Base-by-base conservation (phyloP, 306 rosid species). In the Vicia sativa region DNA sequence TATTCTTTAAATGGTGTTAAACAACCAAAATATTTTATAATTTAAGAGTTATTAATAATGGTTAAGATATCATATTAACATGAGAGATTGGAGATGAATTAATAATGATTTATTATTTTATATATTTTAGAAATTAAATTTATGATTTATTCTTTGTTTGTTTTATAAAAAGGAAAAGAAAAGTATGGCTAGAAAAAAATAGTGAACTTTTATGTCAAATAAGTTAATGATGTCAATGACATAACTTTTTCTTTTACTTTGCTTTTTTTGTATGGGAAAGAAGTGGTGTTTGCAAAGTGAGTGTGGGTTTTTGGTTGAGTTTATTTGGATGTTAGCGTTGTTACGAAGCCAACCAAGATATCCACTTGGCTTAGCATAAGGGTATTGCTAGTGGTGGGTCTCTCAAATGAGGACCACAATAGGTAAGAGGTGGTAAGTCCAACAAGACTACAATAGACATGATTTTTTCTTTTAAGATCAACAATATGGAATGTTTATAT, bases 321-420 rank as follows among this genome's bases (percentile, higher is more conserved):
- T 78, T 12, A 74, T 77, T 88, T 86, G 91, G 95, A 82, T 71
- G 91, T 85, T 90, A 79, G 99, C 99, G 85, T 90, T 87, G 95
- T 81, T 77, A 85, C 77, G 78, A 93, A 93, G 97, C 95, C 95
- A 89, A 79, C 80, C 78, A 21, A 73, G 78, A 84, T 13, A 83
- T 82, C 86, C 87, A 89, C 80, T 62, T 68, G 81, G 69, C 67
- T 54, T 14, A 25, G 65, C 58, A 50, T 13, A 65, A 15, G 62
- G 67, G 67, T 11, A 29, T 69, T 65, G 76, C 71, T 62, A 75
- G 62, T 83, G 87, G 89, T 81, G 90, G 91, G 89, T 52, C 86
- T 70, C 0, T 81, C 96, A 92, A 89, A 81, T 34, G 38, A 34
- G 38, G 38, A 34, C 38, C 38, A 34, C 38, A 34, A 34, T 25